phyloP scores from a whole-genome alignment of 441 rosid genomes.

The Aquilaria agallochum region DNA sequence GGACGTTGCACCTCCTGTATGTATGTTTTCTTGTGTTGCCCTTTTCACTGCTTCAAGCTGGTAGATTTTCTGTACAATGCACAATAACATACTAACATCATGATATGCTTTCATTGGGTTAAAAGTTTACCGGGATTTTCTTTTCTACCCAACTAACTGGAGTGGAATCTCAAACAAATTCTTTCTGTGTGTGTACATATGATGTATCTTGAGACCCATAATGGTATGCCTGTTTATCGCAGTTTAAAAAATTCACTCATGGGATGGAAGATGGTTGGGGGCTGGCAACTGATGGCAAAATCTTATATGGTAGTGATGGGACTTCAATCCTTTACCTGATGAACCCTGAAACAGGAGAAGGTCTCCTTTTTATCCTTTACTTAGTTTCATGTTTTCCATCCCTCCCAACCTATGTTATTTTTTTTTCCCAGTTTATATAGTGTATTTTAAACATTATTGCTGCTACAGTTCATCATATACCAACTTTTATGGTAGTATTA shows the following conservation, averaged over 20 bases:
- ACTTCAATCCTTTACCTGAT: slow-evolving; percentile 80
- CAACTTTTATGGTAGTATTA: not conserved
- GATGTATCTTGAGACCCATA: not conserved
- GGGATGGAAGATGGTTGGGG: slow-evolving; percentile 98
- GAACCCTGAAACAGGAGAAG: slow-evolving; percentile 68
- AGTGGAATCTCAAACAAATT: too few relatives aligned
- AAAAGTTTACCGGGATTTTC: too few relatives aligned
- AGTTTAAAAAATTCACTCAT: slow-evolving; percentile 70
- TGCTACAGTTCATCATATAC: not conserved
- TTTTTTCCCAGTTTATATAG: not conserved
- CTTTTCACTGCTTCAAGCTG: too few relatives aligned
- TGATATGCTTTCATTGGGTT: too few relatives aligned
- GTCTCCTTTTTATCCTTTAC: slow-evolving; percentile 29
- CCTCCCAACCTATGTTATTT: not conserved
- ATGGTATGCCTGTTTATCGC: slow-evolving; percentile 21
- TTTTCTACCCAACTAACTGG: too few relatives aligned
- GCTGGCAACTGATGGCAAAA: slow-evolving; percentile 81
- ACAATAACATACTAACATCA: too few relatives aligned
- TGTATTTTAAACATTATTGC: not conserved
- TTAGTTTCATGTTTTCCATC: not conserved
- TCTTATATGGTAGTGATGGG: slow-evolving; percentile 89
- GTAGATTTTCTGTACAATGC: too few relatives aligned
- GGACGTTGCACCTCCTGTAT: too few relatives aligned
- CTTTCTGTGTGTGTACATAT: too few relatives aligned
- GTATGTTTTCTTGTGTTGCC: too few relatives aligned